A percentile compares a stretch with the other conserved stretches of the same genome.
These are phyloP conservation scores for Polygonum maritimum DNA, from an alignment of 148 eudicot genomes.

Conservation along the genomic window DNA sequence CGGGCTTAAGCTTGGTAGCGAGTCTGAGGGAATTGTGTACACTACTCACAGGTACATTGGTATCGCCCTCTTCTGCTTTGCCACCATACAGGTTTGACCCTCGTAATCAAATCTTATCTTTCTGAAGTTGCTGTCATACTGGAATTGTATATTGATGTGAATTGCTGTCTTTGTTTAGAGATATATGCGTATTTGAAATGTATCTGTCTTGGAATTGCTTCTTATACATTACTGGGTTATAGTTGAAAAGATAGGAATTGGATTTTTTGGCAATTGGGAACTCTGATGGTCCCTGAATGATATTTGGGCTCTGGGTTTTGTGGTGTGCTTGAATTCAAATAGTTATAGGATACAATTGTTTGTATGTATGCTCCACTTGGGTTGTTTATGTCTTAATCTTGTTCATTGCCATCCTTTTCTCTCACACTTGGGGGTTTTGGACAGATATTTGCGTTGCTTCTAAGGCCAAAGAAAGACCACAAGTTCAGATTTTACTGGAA, in stretches of 20 bases:
- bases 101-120: background rate
- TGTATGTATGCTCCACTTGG: conserved; percentile 5
- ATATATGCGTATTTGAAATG: too few species aligned
- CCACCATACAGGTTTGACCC: conserved; percentile 73
- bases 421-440: background rate
- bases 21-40: conserved; percentile 51
- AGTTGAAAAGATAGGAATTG: background rate
- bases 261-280: background rate
- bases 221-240: background rate
- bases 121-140: background rate
- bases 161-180: background rate
- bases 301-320: background rate
- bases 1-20: conserved; percentile 79
- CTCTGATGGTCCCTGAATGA: background rate
- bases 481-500: conserved; percentile 81
- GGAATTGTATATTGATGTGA: background rate
- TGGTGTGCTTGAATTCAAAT: conserved; percentile 4
- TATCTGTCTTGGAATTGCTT: background rate
- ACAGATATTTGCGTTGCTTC: conserved; percentile 72
- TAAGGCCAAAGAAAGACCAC: conserved; percentile 88
- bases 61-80: conserved; percentile 70
- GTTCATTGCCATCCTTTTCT: background rate
- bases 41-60: conserved; percentile 66
- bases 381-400: background rate
- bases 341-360: background rate